Base-by-base conservation (phyloP, 257 asterid species). In the Cynanchum wilfordii region DNA sequence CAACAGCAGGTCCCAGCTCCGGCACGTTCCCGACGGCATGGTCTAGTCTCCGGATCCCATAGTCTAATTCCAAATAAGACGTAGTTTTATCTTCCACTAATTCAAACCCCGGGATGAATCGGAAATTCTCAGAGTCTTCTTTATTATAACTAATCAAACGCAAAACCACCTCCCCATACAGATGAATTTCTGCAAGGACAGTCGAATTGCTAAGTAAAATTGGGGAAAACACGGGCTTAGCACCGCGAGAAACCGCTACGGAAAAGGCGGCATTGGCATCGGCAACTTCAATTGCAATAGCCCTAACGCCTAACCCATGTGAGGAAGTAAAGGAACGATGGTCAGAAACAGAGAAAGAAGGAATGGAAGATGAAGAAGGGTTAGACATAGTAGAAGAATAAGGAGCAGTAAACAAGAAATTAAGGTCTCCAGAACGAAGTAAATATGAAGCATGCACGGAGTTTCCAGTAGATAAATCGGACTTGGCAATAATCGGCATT, bases 1-100 rank as follows among this genome's bases (percentile, higher is more conserved):
- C 94, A 6, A 89, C 90, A 3, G 55, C 93, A 0, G 96, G 94
- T 29, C 81, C 89, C 12, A 93, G 80, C 51, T 82, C 78, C 0
- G 90, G 87, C 42, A 93, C 98, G 57, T 93, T 93, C 16, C 98
- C 98, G 3, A 91, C 98, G 0, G 94, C 96, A 27, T 93, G 98
- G 73, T 93, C 98, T 7, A 93, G 90, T 67, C 92, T 73, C 25
- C 88, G 79, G 49, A 93, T 83, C 57, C 98, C 98, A 36, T 87
- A 93, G 78, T 91, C 96, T 73, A 90, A 68, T 55, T 82, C 93
- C 25, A 67, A 80, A 66, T 58, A 87, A 10, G 90, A 78, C 45
- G 66, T 42, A 11, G 51, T 82, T 55, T 65, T 42, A 7, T 80
- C 85, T 29, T 76, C 83, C 10, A 84, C 72, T 1, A 77, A 13